Evolutionary conservation across 768 basidiomycete genomes (phyloP), one percentile per base, ranked within the genome.

Genomic region (Peribolospora baueri): DNA sequence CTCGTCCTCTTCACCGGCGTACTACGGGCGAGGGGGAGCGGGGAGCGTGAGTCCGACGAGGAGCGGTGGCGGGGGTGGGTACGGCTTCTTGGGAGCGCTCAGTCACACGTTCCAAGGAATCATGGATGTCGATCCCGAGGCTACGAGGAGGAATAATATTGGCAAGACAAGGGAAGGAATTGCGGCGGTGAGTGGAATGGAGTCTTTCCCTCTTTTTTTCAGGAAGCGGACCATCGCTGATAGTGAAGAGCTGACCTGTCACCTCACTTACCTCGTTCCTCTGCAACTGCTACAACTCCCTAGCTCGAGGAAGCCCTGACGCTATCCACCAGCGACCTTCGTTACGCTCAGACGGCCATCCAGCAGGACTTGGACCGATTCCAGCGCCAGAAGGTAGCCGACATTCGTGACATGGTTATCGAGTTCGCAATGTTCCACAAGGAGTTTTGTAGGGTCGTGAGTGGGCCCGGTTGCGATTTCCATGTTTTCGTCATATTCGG

Each of bases 111-210:
- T 98, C 54, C 87, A 90, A 61, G 90, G 91, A 4, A 90, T 97
- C 80, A 95, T 98, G 81, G 93, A 98, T 61, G 84, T 84, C 13
- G 93, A 98, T 68, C 93, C 93, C 3, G 93, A 97, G 70, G 84
- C 83, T 13, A 90, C 91, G 5, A 73, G 93, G 57, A 74, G 93
- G 59, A 95, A 82, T 63, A 77, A 80, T 53, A 97, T 98, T 59
- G 82, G 82, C 58, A 95, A 93, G 71, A 88, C 87, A 4, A 76
- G 84, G 61, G 91, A 97, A 69, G 77, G 76, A 14, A 93, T 95
- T 58, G 85, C 86, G n/a, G 84, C 88, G 73, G 90, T 90, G 64
- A 60, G 70, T 65, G 25, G 25, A 14, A 9, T 39, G n/a, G 3
- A 11, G 38, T 46, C 51, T 13, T 41, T 4, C 36, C 11, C 54